Conservation (phyloP, 208 protist genomes). For the Leishmania amazonensis region DNA sequence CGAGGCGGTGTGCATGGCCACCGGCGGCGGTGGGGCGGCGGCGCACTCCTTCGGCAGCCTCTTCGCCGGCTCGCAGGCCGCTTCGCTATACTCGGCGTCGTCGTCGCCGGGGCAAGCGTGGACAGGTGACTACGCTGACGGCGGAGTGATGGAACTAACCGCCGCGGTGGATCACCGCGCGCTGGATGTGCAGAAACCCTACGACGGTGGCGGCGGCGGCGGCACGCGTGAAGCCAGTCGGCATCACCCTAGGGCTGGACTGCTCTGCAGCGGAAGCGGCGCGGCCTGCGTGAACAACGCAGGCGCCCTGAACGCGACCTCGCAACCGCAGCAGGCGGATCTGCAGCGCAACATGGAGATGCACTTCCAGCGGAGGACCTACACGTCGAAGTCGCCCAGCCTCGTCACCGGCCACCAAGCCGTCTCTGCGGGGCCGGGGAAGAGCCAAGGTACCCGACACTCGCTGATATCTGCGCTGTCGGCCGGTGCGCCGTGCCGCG, state of each 20-base stretch:
- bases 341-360: too few species aligned
- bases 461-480: neutral
- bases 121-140: neutral
- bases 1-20: neutral
- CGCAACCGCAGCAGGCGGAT: neutral
- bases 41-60: constrained; percentile 7
- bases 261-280: neutral
- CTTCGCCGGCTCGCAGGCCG: neutral
- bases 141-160: neutral
- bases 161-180: neutral
- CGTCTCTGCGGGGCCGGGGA: neutral
- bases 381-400: neutral
- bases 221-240: neutral
- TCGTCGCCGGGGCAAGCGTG: neutral
- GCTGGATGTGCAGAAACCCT: neutral
- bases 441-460: neutral
- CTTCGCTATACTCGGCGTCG: neutral
- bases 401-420: neutral
- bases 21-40: neutral
- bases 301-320: neutral
- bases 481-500: neutral
- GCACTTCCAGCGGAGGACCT: neutral
- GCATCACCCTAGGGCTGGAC: too few species aligned
- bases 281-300: neutral
- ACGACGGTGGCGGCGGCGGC: neutral